Conservation (phyloP, 768 basidiomycete genomes). For the Sistotremastrum niveocremeum region DNA sequence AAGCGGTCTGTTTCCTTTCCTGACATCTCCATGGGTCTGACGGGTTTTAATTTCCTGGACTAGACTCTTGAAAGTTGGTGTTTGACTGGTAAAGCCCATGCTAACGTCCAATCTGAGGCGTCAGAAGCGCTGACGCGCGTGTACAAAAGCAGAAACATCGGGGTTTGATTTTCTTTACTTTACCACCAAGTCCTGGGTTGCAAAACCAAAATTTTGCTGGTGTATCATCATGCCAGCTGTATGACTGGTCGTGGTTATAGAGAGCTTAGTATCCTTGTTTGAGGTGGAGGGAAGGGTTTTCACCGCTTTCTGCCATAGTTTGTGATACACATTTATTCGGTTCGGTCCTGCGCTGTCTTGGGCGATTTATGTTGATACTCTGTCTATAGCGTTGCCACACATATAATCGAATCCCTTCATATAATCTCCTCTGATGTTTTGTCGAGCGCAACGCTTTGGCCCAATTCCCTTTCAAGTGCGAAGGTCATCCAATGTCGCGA, state of each 20-base stretch:
- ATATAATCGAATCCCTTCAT: too few species aligned
- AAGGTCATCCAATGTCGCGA: too few species aligned
- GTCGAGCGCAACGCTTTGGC: too few species aligned
- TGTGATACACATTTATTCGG: slow-evolving; percentile 7
- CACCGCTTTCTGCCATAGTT: slow-evolving; percentile 7
- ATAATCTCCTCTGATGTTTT: too few species aligned
- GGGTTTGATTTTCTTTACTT: neutral
- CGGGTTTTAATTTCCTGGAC: slow-evolving; percentile 32
- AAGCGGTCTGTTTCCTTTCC: slow-evolving; percentile 25
- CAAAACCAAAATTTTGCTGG: neutral
- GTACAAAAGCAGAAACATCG: neutral
- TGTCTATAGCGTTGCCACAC: too few species aligned
- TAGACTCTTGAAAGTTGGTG: slow-evolving; percentile 43
- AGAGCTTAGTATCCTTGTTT: slow-evolving; percentile 7
- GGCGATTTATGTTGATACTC: too few species aligned
- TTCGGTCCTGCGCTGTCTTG: too few species aligned
- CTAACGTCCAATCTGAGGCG: neutral
- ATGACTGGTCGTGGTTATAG: slow-evolving; percentile 4
- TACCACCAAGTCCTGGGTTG: slow-evolving; percentile 1
- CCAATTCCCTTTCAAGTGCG: too few species aligned
- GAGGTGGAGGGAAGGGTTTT: slow-evolving; percentile 5
- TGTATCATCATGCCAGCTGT: neutral
- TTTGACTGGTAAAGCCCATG: slow-evolving; percentile 51
- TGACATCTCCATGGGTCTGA: slow-evolving; percentile 35
- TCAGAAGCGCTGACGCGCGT: neutral